A percentile compares a stretch with the other conserved stretches of the same genome.
phyloP scores from a whole-genome alignment of 371 early-diverging fungal species.

The Mucor saturninus region DNA sequence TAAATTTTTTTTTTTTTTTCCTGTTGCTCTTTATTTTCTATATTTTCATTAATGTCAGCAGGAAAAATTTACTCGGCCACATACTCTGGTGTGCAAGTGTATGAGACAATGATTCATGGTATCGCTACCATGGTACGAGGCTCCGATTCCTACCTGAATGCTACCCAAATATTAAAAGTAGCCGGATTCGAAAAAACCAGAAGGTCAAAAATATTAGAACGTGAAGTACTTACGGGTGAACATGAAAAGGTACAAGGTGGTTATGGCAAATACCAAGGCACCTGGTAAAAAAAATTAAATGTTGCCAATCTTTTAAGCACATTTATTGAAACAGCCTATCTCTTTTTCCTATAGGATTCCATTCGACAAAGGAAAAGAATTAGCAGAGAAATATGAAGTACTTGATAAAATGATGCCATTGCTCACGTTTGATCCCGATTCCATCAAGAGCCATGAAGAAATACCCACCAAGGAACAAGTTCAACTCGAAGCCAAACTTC shows the following conservation, averaged over 20 bases:
- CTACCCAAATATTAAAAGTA: constrained; percentile 97
- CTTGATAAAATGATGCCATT: constrained; percentile 64
- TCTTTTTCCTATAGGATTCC: constrained; percentile 70
- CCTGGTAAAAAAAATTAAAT: constrained; percentile 60
- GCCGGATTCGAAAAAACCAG: constrained; percentile 92
- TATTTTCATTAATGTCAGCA: constrained; percentile 4
- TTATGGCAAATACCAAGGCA: constrained; percentile 97
- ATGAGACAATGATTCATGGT: constrained; percentile 81
- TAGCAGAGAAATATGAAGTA: constrained; percentile 78
- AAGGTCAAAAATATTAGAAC: constrained; percentile 92
- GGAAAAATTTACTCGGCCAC: constrained; percentile 65
- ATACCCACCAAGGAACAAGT: constrained; percentile 50
- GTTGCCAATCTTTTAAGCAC: not conserved
- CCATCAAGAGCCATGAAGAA: constrained; percentile 15
- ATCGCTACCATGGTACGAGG: constrained; percentile 93
- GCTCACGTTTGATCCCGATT: constrained; percentile 67
- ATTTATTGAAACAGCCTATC: not conserved
- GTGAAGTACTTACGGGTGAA: constrained; percentile 79
- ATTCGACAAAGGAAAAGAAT: constrained; percentile 69
- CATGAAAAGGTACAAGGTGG: constrained; percentile 98
- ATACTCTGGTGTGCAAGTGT: constrained; percentile 86
- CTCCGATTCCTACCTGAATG: constrained; percentile 90
- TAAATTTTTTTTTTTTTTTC: too few relatives aligned
- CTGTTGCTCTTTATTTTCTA: too few relatives aligned
- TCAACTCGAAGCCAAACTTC: constrained; percentile 5